A percentile compares a stretch with the other conserved stretches of the same genome.
phyloP scores from a whole-genome alignment of 805 yeast genomes.

The Scheffersomyces coipomensis region DNA sequence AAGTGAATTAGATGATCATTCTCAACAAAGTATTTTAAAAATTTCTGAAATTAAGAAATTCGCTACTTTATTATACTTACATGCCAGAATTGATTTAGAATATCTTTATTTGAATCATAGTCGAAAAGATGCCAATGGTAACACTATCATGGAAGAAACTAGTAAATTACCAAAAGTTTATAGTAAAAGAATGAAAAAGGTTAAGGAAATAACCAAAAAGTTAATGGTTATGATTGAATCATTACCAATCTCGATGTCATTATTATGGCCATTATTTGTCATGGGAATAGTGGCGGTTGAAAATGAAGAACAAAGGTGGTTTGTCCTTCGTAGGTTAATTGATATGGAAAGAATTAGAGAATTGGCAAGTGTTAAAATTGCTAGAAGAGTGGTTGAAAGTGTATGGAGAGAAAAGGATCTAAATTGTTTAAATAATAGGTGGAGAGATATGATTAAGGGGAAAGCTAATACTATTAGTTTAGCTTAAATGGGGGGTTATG shows the following conservation, averaged over 20 bases:
- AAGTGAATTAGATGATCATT: constrained; percentile 7
- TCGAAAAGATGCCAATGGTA: neutral
- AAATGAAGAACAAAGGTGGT: constrained; percentile 35
- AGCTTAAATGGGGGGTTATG: constrained; percentile 26
- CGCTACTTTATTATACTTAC: constrained; percentile 31
- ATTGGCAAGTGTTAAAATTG: constrained; percentile 36
- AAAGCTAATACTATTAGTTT: constrained; percentile 36
- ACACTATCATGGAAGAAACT: neutral
- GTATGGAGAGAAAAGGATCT: constrained; percentile 44
- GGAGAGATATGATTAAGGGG: constrained; percentile 38
- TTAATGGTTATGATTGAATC: constrained; percentile 17
- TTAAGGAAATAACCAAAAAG: constrained; percentile 13
- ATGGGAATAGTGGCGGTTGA: constrained; percentile 32
- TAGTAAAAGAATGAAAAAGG: constrained; percentile 9
- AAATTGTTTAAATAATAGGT: constrained; percentile 19
- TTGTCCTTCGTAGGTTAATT: constrained; percentile 29
- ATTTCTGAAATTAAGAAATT: constrained; percentile 39
- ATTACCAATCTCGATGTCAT: constrained; percentile 31
- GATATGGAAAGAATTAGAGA: constrained; percentile 36
- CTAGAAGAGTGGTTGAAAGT: constrained; percentile 28
- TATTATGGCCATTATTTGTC: constrained; percentile 42
- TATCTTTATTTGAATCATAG: constrained; percentile 7
- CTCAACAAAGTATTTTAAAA: constrained; percentile 17
- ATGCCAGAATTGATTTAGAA: constrained; percentile 32
- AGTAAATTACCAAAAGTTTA: constrained; percentile 4